phyloP scores from a whole-genome alignment of 2,329 filamentous ascomycete genomes.

The Microcera coccophila region DNA sequence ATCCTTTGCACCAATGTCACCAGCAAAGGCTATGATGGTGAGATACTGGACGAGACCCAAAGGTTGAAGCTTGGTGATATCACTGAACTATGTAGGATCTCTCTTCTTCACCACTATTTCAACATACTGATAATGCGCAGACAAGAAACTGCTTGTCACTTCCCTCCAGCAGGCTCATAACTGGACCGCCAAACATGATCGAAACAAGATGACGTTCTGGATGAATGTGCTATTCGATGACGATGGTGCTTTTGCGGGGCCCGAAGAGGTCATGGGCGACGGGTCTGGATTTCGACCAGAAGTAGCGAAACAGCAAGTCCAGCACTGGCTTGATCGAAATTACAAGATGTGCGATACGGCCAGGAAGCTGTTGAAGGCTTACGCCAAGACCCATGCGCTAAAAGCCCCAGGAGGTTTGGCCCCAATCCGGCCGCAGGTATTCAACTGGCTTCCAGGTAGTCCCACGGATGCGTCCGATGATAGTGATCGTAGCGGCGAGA shows the following conservation, averaged over 20 bases:
- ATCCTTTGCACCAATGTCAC: slow-evolving; percentile 64
- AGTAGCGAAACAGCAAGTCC: slow-evolving; percentile 56
- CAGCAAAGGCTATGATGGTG: slow-evolving; percentile 63
- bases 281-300: slow-evolving; percentile 52
- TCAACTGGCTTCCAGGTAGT: slow-evolving; percentile 51
- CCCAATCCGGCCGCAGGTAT: slow-evolving; percentile 49
- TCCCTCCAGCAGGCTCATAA: slow-evolving; percentile 65
- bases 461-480: slow-evolving; percentile 29
- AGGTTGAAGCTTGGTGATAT: slow-evolving; percentile 58
- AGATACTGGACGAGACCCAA: slow-evolving; percentile 56
- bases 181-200: slow-evolving; percentile 65
- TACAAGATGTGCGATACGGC: slow-evolving; percentile 56
- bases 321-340: slow-evolving; percentile 61
- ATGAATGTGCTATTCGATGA: slow-evolving; percentile 62
- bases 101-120: neutral
- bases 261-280: slow-evolving; percentile 51
- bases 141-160: slow-evolving; percentile 64
- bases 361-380: slow-evolving; percentile 51
- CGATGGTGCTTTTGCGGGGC: slow-evolving; percentile 40
- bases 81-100: slow-evolving; percentile 58
- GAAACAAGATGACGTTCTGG: slow-evolving; percentile 69
- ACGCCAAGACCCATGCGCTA: slow-evolving; percentile 47
- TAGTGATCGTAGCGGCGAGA: slow-evolving; percentile 37
- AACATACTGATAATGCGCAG: slow-evolving; percentile 32
- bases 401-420: slow-evolving; percentile 49